These are phyloP conservation scores for Panellus pusillus DNA, from an alignment of 768 basidiomycete species.

Conservation along the genomic window DNA sequence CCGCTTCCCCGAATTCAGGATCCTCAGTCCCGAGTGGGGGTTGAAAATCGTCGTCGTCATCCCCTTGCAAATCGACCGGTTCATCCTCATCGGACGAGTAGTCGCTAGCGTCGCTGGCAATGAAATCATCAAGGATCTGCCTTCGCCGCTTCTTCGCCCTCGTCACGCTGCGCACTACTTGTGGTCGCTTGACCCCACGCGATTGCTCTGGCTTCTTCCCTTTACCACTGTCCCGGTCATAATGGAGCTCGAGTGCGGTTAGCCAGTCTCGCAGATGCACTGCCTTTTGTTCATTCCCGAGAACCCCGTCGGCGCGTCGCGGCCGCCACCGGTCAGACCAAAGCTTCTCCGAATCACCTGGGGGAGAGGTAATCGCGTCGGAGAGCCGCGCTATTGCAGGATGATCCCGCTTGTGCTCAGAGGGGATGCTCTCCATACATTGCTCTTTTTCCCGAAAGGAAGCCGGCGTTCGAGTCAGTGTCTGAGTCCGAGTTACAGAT, in stretches of 20 bases:
- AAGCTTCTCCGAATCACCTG: slow-evolving; percentile 37
- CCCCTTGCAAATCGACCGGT: slow-evolving; percentile 20
- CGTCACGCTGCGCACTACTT: slow-evolving; percentile 54
- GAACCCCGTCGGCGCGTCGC: slow-evolving; percentile 65
- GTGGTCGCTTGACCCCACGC: slow-evolving; percentile 56
- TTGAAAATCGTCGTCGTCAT: slow-evolving; percentile 56
- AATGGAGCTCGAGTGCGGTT: slow-evolving; percentile 62
- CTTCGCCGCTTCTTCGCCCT: slow-evolving; percentile 54
- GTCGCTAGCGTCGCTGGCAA: slow-evolving; percentile 23
- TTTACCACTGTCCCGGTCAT: slow-evolving; percentile 34
- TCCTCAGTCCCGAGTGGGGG: slow-evolving; percentile 30
- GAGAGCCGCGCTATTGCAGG: slow-evolving; percentile 51
- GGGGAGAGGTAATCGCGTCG: slow-evolving; percentile 19
- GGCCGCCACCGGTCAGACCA: slow-evolving; percentile 84
- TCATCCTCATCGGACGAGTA: slow-evolving; percentile 16
- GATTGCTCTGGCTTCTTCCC: slow-evolving; percentile 21
- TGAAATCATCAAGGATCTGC: slow-evolving; percentile 35
- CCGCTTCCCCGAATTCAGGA: slow-evolving; percentile 26
- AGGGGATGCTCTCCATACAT: slow-evolving; percentile 29
- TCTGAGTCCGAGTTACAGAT: neutral
- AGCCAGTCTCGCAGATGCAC: slow-evolving; percentile 80
- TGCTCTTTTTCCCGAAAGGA: slow-evolving; percentile 11
- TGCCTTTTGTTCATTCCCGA: slow-evolving; percentile 76
- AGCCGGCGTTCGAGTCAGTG: slow-evolving; percentile 1
- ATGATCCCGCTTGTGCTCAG: slow-evolving; percentile 38